phyloP scores from a whole-genome alignment of 2,329 filamentous ascomycete genomes.

The Teratosphaeria nubilosa region DNA sequence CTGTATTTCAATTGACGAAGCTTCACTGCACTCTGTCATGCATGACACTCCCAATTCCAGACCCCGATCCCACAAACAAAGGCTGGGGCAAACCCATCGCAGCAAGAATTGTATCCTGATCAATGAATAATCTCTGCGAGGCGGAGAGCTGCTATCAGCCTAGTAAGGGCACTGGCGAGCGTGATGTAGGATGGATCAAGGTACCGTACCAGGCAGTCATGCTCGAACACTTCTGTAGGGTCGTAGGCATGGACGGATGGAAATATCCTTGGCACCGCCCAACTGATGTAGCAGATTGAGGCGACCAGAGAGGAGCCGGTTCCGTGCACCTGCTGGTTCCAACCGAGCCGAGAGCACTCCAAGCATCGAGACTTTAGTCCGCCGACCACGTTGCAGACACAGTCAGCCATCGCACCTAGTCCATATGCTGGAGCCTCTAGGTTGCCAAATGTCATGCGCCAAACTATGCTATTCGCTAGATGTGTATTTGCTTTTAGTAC shows the following conservation, averaged over 20 bases:
- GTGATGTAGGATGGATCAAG: not conserved
- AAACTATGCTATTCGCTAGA: slow-evolving; percentile 1
- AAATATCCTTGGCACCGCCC: not conserved
- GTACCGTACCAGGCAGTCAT: not conserved
- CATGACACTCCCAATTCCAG: not conserved
- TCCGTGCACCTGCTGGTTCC: no score
- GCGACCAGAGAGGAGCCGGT: no score
- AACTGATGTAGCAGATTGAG: not conserved
- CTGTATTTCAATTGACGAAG: not conserved
- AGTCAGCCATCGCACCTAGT: no score
- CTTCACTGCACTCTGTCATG: not conserved
- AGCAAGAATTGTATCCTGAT: not conserved
- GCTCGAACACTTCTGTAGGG: not conserved
- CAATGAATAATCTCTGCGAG: not conserved
- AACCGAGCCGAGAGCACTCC: no score
- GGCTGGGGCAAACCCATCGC: not conserved
- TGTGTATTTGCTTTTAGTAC: slow-evolving; percentile 16
- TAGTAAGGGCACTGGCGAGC: not conserved
- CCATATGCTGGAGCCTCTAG: no score
- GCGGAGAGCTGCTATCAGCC: not conserved
- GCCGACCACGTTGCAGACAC: no score
- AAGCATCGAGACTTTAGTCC: no score
- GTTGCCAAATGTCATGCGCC: no score
- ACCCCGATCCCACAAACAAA: not conserved
- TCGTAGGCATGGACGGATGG: not conserved